phyloP scores from a whole-genome alignment of 768 basidiomycete genomes.

The Trametes meyenii region DNA sequence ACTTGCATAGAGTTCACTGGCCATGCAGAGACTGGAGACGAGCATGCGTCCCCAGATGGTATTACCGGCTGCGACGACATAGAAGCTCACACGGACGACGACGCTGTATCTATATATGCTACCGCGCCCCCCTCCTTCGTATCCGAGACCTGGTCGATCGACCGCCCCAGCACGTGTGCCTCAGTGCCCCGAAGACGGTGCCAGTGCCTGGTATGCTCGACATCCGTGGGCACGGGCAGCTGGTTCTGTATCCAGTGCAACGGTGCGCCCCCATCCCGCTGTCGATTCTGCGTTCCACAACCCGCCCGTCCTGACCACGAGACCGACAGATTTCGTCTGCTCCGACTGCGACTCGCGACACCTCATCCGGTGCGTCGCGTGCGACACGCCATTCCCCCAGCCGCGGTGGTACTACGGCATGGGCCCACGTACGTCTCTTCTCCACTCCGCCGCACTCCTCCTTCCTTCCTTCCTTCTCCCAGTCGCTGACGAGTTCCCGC shows the following conservation, averaged over 20 bases:
- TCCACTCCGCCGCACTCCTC: not conserved
- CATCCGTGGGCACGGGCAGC: not conserved
- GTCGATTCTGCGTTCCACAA: not conserved
- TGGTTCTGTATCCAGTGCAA: conserved; percentile 3
- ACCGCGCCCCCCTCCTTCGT: no score
- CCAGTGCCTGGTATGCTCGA: not conserved
- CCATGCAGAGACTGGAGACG: no score
- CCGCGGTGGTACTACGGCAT: conserved; percentile 16
- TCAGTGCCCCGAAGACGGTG: not conserved
- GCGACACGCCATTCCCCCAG: conserved; percentile 3
- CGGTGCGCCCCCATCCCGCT: not conserved
- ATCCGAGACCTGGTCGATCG: not conserved
- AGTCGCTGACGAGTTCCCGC: conserved; percentile 8
- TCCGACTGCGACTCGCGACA: conserved; percentile 16
- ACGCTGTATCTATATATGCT: no score
- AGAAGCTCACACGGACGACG: no score
- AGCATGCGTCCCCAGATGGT: no score
- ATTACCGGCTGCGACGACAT: no score
- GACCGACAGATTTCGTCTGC: conserved; percentile 14
- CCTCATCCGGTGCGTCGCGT: conserved; percentile 8
- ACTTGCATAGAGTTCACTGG: no score
- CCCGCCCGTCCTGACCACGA: not conserved
- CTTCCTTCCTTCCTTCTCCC: not conserved
- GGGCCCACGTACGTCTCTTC: not conserved
- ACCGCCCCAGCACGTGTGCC: not conserved